Base-by-base conservation (phyloP, 495 filamentous ascomycete species). In the Glonium stellatum region DNA sequence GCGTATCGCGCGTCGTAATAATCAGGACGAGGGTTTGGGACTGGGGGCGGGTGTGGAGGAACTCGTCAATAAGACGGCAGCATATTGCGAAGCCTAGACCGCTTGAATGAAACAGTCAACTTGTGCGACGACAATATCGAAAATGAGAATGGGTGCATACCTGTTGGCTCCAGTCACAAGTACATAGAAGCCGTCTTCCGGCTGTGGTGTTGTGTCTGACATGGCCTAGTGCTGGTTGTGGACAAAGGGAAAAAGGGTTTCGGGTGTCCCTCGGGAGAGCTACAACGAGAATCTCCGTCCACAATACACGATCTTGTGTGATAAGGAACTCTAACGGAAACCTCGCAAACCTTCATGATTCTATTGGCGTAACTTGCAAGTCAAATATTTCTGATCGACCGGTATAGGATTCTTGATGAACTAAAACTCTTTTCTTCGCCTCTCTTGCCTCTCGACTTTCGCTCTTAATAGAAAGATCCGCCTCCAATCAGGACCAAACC, bases 51-150 rank as follows among this genome's bases (percentile, higher is more conserved):
- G 81, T 82, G 52, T 71, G 72, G 57, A 95, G 81, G 80, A 96
- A 97, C 69, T 96, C 91, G 76, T 95, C 86, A 61, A 92, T 91
- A 18, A 97, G 80, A 59, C 95, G 91, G 60, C 84, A 81, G 67
- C 89, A 89, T 57, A 88, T 93, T 52, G 87, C 84, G 65, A 90
- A 89, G 41, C 93, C 93, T 58, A 98, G 85, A 50, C 93, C 93
- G 72, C 95, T 97, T 48, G 10, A 25, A 72, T 4, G 8, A 46
- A 19, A 22, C 1, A 11, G 51, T 62, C 27, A 62, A 31, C 55
- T 5, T 13, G 47, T 12, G 2, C 1, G 4, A 23, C 18, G 18
- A 15, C 47, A 39, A 36, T 55, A 19, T 8, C 36, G 13, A 23
- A 18, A 55, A 1, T 15, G 12, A 23, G 31, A 55, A 1, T 15